phyloP scores from a whole-genome alignment of 1,284 basidiomycete genomes.

The Boletellus deceptivus region DNA sequence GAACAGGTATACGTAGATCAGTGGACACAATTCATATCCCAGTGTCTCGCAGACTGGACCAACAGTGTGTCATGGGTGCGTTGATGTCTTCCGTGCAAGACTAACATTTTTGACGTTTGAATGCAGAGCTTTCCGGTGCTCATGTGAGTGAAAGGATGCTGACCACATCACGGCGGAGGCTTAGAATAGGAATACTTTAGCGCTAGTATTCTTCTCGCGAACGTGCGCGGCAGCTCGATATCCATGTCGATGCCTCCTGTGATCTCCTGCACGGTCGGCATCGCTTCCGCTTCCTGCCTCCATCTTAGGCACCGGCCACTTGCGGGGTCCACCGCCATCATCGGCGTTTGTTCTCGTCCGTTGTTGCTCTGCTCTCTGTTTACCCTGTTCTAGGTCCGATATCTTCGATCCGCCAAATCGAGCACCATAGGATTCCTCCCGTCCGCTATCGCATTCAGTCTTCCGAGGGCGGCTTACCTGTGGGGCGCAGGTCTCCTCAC shows the following conservation, averaged over 20 bases:
- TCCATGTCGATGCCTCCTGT: conserved; percentile 23
- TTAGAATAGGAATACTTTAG: conserved; percentile 11
- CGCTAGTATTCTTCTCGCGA: conserved; percentile 26
- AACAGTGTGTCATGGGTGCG: conserved; percentile 28
- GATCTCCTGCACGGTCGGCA: conserved; percentile 24
- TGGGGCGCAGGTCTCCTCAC: conserved; percentile 27
- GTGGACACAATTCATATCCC: conserved; percentile 31
- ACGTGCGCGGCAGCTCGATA: conserved; percentile 22
- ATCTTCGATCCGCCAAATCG: conserved; percentile 23
- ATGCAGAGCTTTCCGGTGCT: conserved; percentile 24
- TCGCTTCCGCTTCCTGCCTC: conserved; percentile 30
- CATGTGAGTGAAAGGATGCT: conserved; percentile 23
- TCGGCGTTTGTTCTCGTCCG: conserved; percentile 22
- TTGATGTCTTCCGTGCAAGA: no score
- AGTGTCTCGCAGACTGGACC: conserved; percentile 31
- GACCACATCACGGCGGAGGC: neutral
- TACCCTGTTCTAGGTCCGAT: conserved; percentile 22
- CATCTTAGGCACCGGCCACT: conserved; percentile 26
- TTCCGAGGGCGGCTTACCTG: conserved; percentile 28
- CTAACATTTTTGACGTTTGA: conserved; percentile 13
- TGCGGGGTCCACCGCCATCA: conserved; percentile 20
- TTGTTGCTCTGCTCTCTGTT: neutral
- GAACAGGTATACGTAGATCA: conserved; percentile 35
- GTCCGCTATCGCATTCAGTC: conserved; percentile 27
- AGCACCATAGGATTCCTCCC: conserved; percentile 22